Evolutionary conservation across 106 monocot species (phyloP).

Genomic region (Amphibolis antarctica): DNA sequence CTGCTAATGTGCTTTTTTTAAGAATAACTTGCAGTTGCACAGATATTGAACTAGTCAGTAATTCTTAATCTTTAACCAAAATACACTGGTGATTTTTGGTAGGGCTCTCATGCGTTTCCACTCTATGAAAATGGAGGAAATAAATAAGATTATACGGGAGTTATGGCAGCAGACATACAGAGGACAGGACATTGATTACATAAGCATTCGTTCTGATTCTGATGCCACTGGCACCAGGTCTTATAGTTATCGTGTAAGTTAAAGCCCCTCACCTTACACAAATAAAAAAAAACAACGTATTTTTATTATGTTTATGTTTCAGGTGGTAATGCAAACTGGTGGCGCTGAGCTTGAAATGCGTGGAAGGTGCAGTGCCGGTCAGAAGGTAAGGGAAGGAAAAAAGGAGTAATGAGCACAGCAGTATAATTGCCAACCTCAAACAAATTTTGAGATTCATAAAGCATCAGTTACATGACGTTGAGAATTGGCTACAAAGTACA

Average conservation of each 20-base stretch:
- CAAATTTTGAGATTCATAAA: too few relatives aligned
- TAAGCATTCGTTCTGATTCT: slow-evolving; percentile 90
- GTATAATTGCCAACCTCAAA: too few relatives aligned
- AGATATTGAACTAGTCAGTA: too few relatives aligned
- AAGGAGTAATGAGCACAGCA: background rate
- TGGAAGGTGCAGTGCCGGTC: slow-evolving; percentile 97
- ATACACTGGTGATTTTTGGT: background rate
- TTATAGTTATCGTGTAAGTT: slow-evolving; percentile 83
- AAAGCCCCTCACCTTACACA: background rate
- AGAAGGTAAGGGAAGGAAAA: slow-evolving; percentile 42
- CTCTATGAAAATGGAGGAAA: slow-evolving; percentile 99
- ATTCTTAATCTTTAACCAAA: too few relatives aligned
- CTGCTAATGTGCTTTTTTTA: too few relatives aligned
- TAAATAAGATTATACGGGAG: slow-evolving; percentile 96
- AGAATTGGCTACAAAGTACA: too few relatives aligned
- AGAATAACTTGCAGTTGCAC: background rate
- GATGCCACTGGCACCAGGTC: slow-evolving; percentile 89
- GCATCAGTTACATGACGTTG: too few relatives aligned
- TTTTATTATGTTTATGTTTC: background rate
- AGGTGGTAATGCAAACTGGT: slow-evolving; percentile 99
- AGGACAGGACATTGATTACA: slow-evolving; percentile 97
- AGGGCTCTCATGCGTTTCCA: slow-evolving; percentile 99
- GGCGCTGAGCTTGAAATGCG: slow-evolving; percentile 98
- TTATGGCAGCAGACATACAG: slow-evolving; percentile 99
- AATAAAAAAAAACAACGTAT: background rate